Percentiles rank a stretch among this genome's conserved stretches.
Evolutionary conservation across 768 basidiomycete genomes (phyloP).

Genomic region (Holtermanniella nyarrowii): DNA sequence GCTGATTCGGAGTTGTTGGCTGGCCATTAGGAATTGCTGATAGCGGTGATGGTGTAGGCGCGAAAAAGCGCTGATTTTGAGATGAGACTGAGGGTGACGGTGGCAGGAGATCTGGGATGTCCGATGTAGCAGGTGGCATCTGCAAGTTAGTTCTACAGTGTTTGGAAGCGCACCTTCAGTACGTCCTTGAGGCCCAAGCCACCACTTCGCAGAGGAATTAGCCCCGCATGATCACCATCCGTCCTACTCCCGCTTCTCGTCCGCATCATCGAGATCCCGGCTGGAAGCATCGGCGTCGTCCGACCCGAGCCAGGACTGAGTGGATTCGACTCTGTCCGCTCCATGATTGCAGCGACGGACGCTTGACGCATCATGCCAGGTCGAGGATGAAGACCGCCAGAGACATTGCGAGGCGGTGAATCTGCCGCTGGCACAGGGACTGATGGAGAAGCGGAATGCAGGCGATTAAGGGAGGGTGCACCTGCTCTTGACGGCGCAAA

Average conservation of each 20-base stretch:
- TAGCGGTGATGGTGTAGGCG: conserved; percentile 26
- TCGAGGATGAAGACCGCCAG: conserved; percentile 9
- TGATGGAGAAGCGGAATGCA: conserved; percentile 24
- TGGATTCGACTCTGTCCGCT: conserved; percentile 30
- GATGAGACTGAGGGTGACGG: conserved; percentile 23
- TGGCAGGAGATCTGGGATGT: conserved; percentile 28
- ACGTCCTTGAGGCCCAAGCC: conserved; percentile 29
- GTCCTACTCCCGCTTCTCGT: conserved; percentile 27
- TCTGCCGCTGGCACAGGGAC: conserved; percentile 4
- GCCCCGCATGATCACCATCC: conserved; percentile 12
- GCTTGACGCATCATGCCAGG: conserved; percentile 49
- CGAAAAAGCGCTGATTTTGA: conserved; percentile 24
- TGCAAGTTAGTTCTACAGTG: too few relatives aligned
- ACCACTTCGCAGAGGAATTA: conserved; percentile 1
- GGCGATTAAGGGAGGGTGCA: conserved; percentile 16
- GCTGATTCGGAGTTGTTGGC: background rate
- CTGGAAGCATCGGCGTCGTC: conserved; percentile 2
- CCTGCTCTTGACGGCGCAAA: background rate
- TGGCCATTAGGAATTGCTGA: background rate
- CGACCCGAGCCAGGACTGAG: conserved; percentile 11
- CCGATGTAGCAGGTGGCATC: conserved; percentile 24
- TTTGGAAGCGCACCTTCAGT: conserved; percentile 35
- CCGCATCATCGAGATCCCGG: conserved; percentile 18
- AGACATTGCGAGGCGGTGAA: conserved; percentile 2
- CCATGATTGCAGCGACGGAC: conserved; percentile 49